phyloP scores from a whole-genome alignment of 768 basidiomycete genomes.

The Xerocomus brunneocitrinus region DNA sequence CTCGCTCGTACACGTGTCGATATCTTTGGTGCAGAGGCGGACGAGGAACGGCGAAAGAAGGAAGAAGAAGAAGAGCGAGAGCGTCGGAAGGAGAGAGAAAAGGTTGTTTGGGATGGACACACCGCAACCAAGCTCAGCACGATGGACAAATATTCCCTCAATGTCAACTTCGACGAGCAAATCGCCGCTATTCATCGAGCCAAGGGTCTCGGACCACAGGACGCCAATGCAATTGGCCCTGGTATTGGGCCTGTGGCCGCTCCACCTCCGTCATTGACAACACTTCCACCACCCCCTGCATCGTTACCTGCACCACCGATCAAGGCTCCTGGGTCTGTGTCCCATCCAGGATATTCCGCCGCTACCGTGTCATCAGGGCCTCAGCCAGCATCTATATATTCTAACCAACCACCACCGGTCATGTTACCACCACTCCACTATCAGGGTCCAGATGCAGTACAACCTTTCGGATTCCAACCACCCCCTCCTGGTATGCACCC shows the following conservation, averaged over 20 bases:
- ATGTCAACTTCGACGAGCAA: slow-evolving; percentile 95
- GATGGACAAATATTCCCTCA: slow-evolving; percentile 87
- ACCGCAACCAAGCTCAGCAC: slow-evolving; percentile 91
- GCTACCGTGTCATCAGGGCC: slow-evolving; percentile 90
- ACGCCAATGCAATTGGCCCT: slow-evolving; percentile 75
- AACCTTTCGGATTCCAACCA: slow-evolving; percentile 78
- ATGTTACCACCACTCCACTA: slow-evolving; percentile 86
- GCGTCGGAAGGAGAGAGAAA: slow-evolving; percentile 84
- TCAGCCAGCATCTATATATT: slow-evolving; percentile 76
- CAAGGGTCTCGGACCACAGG: slow-evolving; percentile 84
- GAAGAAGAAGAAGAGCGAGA: slow-evolving; percentile 85
- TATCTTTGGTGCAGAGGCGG: slow-evolving; percentile 92
- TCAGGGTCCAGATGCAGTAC: slow-evolving; percentile 70
- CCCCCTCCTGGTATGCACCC: slow-evolving; percentile 67
- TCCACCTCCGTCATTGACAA: slow-evolving; percentile 56
- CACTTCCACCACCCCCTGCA: slow-evolving; percentile 63
- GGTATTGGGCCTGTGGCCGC: slow-evolving; percentile 82
- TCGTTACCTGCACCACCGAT: slow-evolving; percentile 69
- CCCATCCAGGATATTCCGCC: slow-evolving; percentile 61
- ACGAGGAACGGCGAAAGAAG: slow-evolving; percentile 82
- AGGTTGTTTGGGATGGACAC: slow-evolving; percentile 98
- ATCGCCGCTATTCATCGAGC: slow-evolving; percentile 95
- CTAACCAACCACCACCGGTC: slow-evolving; percentile 58
- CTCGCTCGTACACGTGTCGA: slow-evolving; percentile 95
- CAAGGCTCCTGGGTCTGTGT: slow-evolving; percentile 38